phyloP scores from a whole-genome alignment of 176 grass and related monocot species.

The Triticum aestivum region DNA sequence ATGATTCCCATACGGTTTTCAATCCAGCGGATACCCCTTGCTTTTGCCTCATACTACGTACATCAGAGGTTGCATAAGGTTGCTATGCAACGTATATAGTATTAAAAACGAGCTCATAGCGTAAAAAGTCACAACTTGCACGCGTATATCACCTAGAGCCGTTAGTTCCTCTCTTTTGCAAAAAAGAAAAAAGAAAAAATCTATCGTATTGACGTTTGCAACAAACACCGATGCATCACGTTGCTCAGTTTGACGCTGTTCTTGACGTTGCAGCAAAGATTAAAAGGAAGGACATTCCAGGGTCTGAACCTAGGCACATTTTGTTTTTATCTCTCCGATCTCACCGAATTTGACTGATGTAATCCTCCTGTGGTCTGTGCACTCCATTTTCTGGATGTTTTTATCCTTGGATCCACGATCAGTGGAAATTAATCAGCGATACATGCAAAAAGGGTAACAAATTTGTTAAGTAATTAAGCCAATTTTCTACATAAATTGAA shows the following conservation, averaged over 20 bases:
- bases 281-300: neutral
- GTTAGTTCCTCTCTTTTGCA: too few relatives aligned
- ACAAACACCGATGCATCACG: accelerated
- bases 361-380: neutral
- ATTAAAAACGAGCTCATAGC: too few relatives aligned
- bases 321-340: neutral
- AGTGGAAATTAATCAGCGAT: neutral
- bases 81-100: too few relatives aligned
- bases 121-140: too few relatives aligned
- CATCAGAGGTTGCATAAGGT: too few relatives aligned
- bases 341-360: too few relatives aligned
- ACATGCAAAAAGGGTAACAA: neutral
- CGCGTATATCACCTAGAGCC: too few relatives aligned
- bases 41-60: too few relatives aligned
- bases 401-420: neutral
- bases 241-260: neutral
- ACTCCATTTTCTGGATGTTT: neutral
- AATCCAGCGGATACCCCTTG: too few relatives aligned
- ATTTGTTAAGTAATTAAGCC: neutral
- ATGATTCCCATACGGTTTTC: too few relatives aligned
- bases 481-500: neutral
- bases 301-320: neutral
- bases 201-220: neutral
- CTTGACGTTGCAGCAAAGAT: neutral
- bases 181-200: too few relatives aligned